phyloP scores from a whole-genome alignment of 306 rosid genomes.

The Rubus idaeus region DNA sequence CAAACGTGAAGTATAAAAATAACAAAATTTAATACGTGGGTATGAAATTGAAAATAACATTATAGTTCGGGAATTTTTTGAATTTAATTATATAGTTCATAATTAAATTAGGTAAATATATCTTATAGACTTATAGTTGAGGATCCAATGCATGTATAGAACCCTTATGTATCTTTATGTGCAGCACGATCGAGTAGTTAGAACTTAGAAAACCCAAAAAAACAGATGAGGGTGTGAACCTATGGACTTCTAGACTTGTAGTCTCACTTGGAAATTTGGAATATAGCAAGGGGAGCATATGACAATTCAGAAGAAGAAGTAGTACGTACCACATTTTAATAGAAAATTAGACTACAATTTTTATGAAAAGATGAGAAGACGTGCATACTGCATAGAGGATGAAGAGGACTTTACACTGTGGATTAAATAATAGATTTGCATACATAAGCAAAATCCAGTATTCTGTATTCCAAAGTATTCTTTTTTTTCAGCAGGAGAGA shows the following conservation, averaged over 20 bases:
- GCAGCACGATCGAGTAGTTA: not conserved
- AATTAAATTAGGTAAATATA: not conserved
- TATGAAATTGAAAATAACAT: no score
- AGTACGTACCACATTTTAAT: not conserved
- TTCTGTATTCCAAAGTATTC: not conserved
- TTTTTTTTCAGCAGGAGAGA: not conserved
- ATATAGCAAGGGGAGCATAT: not conserved
- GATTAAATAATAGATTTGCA: not conserved
- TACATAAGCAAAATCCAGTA: slow-evolving; percentile 2
- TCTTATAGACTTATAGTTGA: not conserved
- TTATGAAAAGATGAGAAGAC: not conserved
- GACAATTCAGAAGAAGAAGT: not conserved
- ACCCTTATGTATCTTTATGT: not conserved
- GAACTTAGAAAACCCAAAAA: slow-evolving; percentile 1
- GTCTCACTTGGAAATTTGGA: not conserved
- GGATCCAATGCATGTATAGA: slow-evolving; percentile 24
- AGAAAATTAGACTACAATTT: not conserved
- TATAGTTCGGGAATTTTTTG: no score
- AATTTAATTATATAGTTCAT: no score
- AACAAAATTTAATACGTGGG: no score
- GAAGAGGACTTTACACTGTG: not conserved
- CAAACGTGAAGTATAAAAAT: no score
- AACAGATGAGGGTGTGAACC: slow-evolving; percentile 22
- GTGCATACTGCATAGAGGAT: not conserved
- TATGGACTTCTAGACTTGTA: slow-evolving; percentile 6